Evolutionary conservation across 345 rosid genomes (phyloP), one percentile per base, ranked within the genome.

Genomic region (Gossypium herbaceum): DNA sequence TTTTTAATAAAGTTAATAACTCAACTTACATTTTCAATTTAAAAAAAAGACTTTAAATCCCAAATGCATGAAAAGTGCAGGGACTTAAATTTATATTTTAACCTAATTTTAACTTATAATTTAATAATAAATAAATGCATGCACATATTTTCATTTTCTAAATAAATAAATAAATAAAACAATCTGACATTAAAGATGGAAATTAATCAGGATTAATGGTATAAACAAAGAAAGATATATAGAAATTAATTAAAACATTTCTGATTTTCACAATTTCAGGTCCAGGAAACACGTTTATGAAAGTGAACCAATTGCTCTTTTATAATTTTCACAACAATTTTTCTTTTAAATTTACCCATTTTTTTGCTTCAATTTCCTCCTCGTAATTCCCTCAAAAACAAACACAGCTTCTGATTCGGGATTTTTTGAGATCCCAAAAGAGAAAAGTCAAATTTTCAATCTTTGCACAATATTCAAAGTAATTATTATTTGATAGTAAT

Each of bases 181-280:
- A 60, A 29, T 34, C 12, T 7, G 20, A 62, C 12, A n/a, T 63
- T 39, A 9, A 34, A 11, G 48, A 63, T 63, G 68, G 15, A 39
- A 61, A 11, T 34, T 34, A 62, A 62, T 3, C 17, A 43, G 3
- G 52, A 66, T 8, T 66, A 44, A 66, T 44, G 19, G 7, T 17
- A 50, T 45, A 50, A 5, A 67, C 34, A 67, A 67, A 8, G 55
- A 20, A 12, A 67, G 15, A 6, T 6, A 34, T 44, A 44, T 15
- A 50, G 34, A 22, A 45, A 12, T 67, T 20, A 22, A 34, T 34
- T 34, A 5, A 34, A 5, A 67, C 54, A 11, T 65, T 34, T 44
- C 51, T 45, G 54, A 45, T 67, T 67, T 20, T 67, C 52, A 65
- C 70, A 65, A 65, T 41, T 65, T 41, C 50, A 65, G 51, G 54